Percentiles rank a stretch among this genome's conserved stretches.
phyloP scores from a whole-genome alignment of 352 stramenopile species.

The Pythium aristosporum region DNA sequence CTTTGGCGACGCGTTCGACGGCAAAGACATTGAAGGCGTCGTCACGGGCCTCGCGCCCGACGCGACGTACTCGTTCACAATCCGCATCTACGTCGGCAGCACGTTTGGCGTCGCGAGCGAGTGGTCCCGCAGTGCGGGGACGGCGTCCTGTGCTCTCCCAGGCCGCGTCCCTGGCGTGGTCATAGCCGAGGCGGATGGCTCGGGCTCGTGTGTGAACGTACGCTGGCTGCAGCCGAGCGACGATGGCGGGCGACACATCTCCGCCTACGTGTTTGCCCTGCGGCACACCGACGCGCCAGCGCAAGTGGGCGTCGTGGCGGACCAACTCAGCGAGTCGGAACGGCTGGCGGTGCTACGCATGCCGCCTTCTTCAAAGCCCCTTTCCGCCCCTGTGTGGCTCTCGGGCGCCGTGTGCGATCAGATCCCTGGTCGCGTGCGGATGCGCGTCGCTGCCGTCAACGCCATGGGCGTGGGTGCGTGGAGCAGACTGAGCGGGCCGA shows the following conservation, averaged over 20 bases:
- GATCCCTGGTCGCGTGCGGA: constrained; percentile 42
- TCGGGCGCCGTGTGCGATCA: constrained; percentile 46
- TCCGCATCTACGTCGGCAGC: constrained; percentile 68
- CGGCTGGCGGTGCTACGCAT: neutral
- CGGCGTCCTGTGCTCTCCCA: constrained; percentile 39
- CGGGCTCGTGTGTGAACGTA: constrained; percentile 39
- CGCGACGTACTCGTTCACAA: constrained; percentile 65
- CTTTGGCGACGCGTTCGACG: constrained; percentile 79
- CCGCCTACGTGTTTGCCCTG: constrained; percentile 41
- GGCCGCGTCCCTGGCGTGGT: constrained; percentile 45
- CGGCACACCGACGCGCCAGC: constrained; percentile 9
- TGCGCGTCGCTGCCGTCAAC: constrained; percentile 72
- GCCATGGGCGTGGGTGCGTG: constrained; percentile 49
- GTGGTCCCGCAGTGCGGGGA: constrained; percentile 44
- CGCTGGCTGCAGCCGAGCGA: constrained; percentile 59
- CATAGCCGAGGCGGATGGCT: constrained; percentile 15
- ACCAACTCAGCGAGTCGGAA: neutral
- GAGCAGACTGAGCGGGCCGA: constrained; percentile 41
- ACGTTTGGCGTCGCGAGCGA: constrained; percentile 50
- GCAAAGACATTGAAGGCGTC: constrained; percentile 65
- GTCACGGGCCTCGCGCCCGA: constrained; percentile 52
- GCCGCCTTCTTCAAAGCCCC: neutral
- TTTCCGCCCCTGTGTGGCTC: constrained; percentile 24
- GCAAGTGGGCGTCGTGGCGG: constrained; percentile 18
- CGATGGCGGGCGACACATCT: constrained; percentile 49